Percentiles rank a stretch among this genome's conserved stretches.
phyloP scores from a whole-genome alignment of 768 basidiomycete genomes.

The Asterophora parasitica region DNA sequence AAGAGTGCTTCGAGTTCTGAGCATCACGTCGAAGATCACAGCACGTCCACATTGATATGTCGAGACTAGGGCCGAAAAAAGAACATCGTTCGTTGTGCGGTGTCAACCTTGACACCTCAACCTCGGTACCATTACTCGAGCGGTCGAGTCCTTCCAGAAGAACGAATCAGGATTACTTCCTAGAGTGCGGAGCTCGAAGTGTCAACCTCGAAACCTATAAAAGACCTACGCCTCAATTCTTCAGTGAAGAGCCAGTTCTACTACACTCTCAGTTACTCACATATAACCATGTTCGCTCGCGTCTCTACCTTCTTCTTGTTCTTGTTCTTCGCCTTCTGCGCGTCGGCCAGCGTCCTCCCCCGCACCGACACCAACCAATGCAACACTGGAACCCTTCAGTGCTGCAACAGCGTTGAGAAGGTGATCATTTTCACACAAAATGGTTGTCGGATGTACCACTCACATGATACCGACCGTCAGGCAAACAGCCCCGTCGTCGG shows the following conservation, averaged over 20 bases:
- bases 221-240: background rate
- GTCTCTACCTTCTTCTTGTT: constrained; percentile 7
- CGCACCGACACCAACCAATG: constrained; percentile 6
- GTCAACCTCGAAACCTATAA: constrained; percentile 1
- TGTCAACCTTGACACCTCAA: constrained; percentile 6
- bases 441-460: no score
- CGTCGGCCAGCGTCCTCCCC: constrained; percentile 10
- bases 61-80: background rate
- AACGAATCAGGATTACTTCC: no score
- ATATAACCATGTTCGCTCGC: constrained; percentile 11
- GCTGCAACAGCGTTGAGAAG: constrained; percentile 8
- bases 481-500: background rate
- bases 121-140: no score
- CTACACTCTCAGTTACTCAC: constrained; percentile 6
- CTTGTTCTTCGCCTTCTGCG: constrained; percentile 14
- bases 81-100: background rate
- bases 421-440: background rate
- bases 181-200: constrained; percentile 2
- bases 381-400: constrained; percentile 8
- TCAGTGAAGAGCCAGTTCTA: constrained; percentile 12
- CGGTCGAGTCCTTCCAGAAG: no score
- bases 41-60: background rate
- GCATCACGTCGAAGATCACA: background rate
- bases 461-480: background rate
- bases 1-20: background rate